Evolutionary conservation across 306 rosid species (phyloP), one percentile per base, ranked within the genome.

Genomic region (Cajanus cajan): DNA sequence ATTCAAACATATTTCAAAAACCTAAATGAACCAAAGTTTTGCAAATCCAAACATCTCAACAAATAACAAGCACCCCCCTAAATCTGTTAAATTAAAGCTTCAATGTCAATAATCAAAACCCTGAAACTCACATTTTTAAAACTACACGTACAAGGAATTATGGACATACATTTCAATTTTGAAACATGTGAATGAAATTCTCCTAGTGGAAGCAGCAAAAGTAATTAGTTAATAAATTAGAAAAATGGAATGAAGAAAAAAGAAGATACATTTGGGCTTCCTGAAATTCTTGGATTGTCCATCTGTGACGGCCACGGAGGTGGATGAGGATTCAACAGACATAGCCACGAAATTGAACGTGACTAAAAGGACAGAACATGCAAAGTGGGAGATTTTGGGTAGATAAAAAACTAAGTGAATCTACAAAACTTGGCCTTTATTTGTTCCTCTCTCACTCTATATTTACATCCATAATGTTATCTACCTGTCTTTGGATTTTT

Each of bases 201-300:
- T n/a, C n/a, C n/a, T n/a, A n/a, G n/a, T n/a, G n/a, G n/a, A n/a
- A n/a, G 1, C 31, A 28, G 3, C 8, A 47, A 59, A 28, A 15
- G n/a, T n/a, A n/a, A 18, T 0, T 8, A 21, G 77, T 5, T 37
- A 19, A 39, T 6, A 51, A 37, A 31, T 4, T 10, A 50, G 33
- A 16, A 16, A 9, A 28, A 34, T 71, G 13, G 22, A 66, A 9
- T n/a, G 45, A 45, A 61, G 80, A 74, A 33, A 31, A 62, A 63
- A 16, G 14, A 34, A 4, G 9, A 34, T 34, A 82, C 88, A 82
- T 69, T 41, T 78, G 54, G 88, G 88, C 74, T 82, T 85, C 39
- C 9, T 74, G 76, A 79, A 48, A 37, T 45, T 43, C 79, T 85
- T 85, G 82, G 82, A 36, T 54, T 78, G 75, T 81, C 41, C 78